Base-by-base conservation (phyloP, 164 flowering plant species). In the Santalum album region DNA sequence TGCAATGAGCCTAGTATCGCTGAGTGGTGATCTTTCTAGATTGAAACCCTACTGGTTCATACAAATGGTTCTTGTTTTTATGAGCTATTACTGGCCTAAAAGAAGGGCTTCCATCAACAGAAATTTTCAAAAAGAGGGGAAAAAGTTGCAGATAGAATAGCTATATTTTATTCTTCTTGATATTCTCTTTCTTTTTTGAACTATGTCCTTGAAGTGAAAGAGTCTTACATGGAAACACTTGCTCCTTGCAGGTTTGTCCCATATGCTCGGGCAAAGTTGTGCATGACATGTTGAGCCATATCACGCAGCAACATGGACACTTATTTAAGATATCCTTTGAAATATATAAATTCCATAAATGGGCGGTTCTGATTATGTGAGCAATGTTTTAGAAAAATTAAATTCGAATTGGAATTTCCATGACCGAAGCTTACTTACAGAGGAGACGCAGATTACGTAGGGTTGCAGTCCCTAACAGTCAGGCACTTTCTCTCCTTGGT, bases 261-360 rank as follows among this genome's bases (percentile, higher is more conserved):
- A 64, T 89, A 66, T 89, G 96, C 69, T 73, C 94, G 16, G 82
- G 75, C 56, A 89, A 84, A 76, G 84, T 89, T 65, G 29, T 81
- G 32, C 50, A 83, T 48, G 94, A 89, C 72, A 75, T 89, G 91
- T 69, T 86, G 34, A 78, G 72, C 73, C 96, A 89, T 67, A 82
- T 89, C 25, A 86, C 81, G 1, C 61, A 86, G 63, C 91, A 89
- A 54, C 96, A 89, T 70, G 94, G 89, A 51, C 79, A 86, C 68
- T 64, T 89, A 60, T 76, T 86, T 60, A 89, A 80, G 77, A 82
- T 83, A 85, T 83, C 90, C 90, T n/a, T n/a, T n/a, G n/a, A n/a
- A n/a, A n/a, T n/a, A n/a, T n/a, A n/a, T n/a, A n/a, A 38, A 23
- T 42, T 43, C 14, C 32, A 34, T 34, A 2, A 20, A 23, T 20